Base-by-base conservation (phyloP, 2,329 filamentous ascomycete species). In the Colletotrichum caudatum region DNA sequence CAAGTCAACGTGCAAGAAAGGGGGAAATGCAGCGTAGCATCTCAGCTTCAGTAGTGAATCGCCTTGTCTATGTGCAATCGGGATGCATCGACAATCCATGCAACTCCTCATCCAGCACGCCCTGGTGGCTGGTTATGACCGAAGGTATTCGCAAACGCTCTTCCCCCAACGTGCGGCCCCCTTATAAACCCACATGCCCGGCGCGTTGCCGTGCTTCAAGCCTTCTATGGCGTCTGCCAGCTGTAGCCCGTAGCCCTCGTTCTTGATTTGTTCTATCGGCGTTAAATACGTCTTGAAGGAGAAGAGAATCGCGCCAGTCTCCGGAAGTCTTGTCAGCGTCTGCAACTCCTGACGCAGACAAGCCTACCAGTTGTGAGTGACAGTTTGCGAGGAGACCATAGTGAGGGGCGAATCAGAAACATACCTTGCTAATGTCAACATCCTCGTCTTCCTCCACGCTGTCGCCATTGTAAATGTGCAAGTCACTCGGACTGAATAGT, bases 281-380 rank as follows among this genome's bases (percentile, higher is more conserved):
- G 87, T 88, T 20, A 88, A 69, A 69, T 87, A 87, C 0, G 87
- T 88, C 78, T 89, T 88, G 80, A 89, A 87, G 12, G 85, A 86
- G 76, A 89, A 89, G 16, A 89, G 75, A 2, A 89, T 77, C 0
- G 84, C 83, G 3, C 77, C 76, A 0, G 84, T 86, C 67, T 80
- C 75, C 0, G 86, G 86, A 9, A 89, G 80, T 1, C 87, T 81
- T 1, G 81, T 85, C 39, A 89, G 74, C 0, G 85, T 86, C 75
- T 89, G 87, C 18, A 87, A 79, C 76, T 90, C 87, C 39, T 72
- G 69, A 85, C 82, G 35, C 86, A 81, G 6, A 85, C 72, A 59
- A 79, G 8, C 81, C 77, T 81, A 57, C 37, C 1, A 20, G 18
- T 11, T 39, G 50, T 72, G 6, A 72, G 67, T 44, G 16, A 18